Evolutionary conservation across 2,329 filamentous ascomycete species (phyloP), one percentile per base, ranked within the genome.

Genomic region (Colletotrichum viniferum): DNA sequence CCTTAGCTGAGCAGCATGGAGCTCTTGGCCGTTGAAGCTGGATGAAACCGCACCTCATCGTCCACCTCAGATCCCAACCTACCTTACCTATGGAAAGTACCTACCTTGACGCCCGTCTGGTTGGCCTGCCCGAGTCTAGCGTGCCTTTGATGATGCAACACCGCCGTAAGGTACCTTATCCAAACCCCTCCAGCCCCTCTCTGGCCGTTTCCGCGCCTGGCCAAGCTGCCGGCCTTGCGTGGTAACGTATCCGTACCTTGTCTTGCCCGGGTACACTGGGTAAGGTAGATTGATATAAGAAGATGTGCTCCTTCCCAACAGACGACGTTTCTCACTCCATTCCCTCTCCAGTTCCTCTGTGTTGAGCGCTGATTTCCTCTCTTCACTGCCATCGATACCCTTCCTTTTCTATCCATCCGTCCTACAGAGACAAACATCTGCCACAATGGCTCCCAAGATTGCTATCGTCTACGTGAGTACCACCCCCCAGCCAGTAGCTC

Each of bases 381-480:
- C 43, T 52, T 13, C 14, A 16, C 3, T 14, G 10, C 21, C 43
- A n/a, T 69, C 43, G n/a, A 43, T 63, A 69, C 56, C 56, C 55
- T 24, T 36, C 16, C 28, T 10, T 14, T 64, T n/a, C 48, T 62
- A 24, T 55, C 24, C 55, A 69, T 34, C 34, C 30, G 56, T 34
- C 74, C 63, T 52, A 75, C 26, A 38, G 69, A 66, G 76, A 63
- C 21, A 24, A 78, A 38, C 34, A 76, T 72, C 77, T 73, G 77
- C 82, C 88, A 90, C 81, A 82, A 97, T 98, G 95, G 95, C 94
- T 87, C 94, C 95, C 85, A 97, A 95, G 89, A 91, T 98, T 83
- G 96, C 96, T 81, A 97, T 98, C 87, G 92, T 98, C 85, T 97
- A 92, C 86, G 94, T 96, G 90, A 80, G 94, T 91, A 63, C 38